Evolutionary conservation across 1,284 basidiomycete species (phyloP).

Genomic region (Leccinum fallax): DNA sequence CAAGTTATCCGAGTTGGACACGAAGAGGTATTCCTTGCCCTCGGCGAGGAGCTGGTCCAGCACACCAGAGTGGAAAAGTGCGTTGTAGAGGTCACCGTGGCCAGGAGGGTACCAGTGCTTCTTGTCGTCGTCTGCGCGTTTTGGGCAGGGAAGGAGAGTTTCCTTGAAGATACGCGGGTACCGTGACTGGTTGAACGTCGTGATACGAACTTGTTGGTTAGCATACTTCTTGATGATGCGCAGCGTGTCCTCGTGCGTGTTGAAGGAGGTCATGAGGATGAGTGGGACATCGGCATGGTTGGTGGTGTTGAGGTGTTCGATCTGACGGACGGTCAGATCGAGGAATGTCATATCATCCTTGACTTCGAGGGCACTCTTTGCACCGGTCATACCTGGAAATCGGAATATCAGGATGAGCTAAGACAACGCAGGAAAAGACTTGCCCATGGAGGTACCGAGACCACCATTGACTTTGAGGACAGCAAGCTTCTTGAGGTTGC

Average conservation of each 20-base stretch:
- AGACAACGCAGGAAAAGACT: slow-evolving; percentile 23
- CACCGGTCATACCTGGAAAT: slow-evolving; percentile 82
- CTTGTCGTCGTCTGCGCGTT: slow-evolving; percentile 89
- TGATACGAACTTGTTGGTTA: slow-evolving; percentile 96
- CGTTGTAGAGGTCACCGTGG: slow-evolving; percentile 97
- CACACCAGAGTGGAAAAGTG: slow-evolving; percentile 92
- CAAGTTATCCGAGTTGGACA: slow-evolving; percentile 99
- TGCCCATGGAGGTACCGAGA: slow-evolving; percentile 96
- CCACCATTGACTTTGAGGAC: slow-evolving; percentile 99
- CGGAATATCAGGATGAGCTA: slow-evolving; percentile 14
- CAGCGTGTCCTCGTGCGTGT: slow-evolving; percentile 96
- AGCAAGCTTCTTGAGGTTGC: slow-evolving; percentile 91
- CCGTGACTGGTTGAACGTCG: slow-evolving; percentile 97
- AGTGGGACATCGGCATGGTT: slow-evolving; percentile 87
- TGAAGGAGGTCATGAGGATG: slow-evolving; percentile 99
- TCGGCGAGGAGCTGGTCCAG: slow-evolving; percentile 93
- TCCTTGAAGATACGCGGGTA: slow-evolving; percentile 99
- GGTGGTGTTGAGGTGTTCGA: slow-evolving; percentile 85
- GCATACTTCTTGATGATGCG: slow-evolving; percentile 99
- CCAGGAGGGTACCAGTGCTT: slow-evolving; percentile 98
- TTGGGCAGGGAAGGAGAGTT: slow-evolving; percentile 88
- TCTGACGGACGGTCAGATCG: slow-evolving; percentile 95
- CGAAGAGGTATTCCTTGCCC: slow-evolving; percentile 99
- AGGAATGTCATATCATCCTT: slow-evolving; percentile 99
- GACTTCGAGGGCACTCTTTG: slow-evolving; percentile 90